These are phyloP conservation scores for Pisolithus microcarpus DNA, from an alignment of 768 basidiomycete genomes.

Conservation along the genomic window DNA sequence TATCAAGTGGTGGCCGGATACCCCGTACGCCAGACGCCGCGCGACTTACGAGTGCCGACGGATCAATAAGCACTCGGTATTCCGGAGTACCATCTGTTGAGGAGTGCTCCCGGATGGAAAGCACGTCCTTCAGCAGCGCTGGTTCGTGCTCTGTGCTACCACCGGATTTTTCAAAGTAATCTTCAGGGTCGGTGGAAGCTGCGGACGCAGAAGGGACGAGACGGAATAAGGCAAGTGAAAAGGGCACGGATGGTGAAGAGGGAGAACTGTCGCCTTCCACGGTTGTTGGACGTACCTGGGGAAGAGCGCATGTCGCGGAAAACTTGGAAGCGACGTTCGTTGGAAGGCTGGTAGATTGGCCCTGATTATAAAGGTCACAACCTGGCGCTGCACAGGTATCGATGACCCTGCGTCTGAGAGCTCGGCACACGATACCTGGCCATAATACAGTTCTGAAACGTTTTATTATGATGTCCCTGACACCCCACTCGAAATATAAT, in stretches of 20 bases:
- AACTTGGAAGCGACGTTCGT: not conserved
- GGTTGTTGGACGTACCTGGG: constrained; percentile 7
- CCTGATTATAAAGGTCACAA: not conserved
- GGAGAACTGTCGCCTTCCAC: constrained; percentile 10
- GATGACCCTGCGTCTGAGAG: constrained; percentile 58
- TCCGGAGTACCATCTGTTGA: constrained; percentile 69
- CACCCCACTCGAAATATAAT: constrained; percentile 88
- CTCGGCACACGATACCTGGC: constrained; percentile 64
- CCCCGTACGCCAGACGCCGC: constrained; percentile 64
- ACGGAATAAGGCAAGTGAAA: not conserved
- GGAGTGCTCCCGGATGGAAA: constrained; percentile 55
- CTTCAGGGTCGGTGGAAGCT: not conserved
- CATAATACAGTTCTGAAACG: constrained; percentile 81
- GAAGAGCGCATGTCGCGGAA: not conserved
- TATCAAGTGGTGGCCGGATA: constrained; percentile 38
- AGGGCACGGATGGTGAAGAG: constrained; percentile 13
- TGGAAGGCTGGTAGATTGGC: not conserved
- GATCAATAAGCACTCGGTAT: constrained; percentile 74
- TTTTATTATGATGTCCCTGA: constrained; percentile 72
- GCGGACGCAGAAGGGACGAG: constrained; percentile 1
- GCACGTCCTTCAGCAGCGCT: constrained; percentile 56
- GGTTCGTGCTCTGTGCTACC: constrained; percentile 20
- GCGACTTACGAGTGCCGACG: constrained; percentile 55
- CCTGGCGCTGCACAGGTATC: constrained; percentile 32
- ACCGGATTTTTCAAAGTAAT: constrained; percentile 24